phyloP scores from a whole-genome alignment of 805 yeast genomes.

The Pichia thaimueangensis region DNA sequence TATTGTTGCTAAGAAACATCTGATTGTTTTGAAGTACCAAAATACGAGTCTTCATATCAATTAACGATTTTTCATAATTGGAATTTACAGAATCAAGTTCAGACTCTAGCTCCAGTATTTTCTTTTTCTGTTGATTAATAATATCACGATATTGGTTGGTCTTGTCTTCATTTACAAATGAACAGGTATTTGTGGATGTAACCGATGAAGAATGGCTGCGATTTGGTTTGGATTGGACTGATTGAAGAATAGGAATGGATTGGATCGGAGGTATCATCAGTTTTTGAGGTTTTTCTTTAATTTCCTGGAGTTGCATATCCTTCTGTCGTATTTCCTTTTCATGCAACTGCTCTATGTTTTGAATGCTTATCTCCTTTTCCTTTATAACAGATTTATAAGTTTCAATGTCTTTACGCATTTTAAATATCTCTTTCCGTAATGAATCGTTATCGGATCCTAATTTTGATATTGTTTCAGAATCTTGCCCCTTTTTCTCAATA shows the following conservation, averaged over 20 bases:
- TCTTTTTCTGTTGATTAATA: slow-evolving; percentile 4
- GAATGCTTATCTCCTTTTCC: not conserved
- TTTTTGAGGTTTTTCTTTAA: not conserved
- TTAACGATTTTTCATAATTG: slow-evolving; percentile 16
- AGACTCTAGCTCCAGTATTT: slow-evolving; percentile 16
- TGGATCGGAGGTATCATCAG: not conserved
- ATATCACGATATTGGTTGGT: slow-evolving; percentile 2
- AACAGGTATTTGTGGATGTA: too few species aligned
- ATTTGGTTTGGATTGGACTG: too few species aligned
- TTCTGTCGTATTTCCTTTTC: not conserved
- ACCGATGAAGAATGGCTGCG: too few species aligned
- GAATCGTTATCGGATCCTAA: slow-evolving; percentile 6
- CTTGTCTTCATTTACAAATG: not conserved
- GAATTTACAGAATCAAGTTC: slow-evolving; percentile 12
- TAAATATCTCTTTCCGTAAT: slow-evolving; percentile 3
- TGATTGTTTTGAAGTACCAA: slow-evolving; percentile 17
- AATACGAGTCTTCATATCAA: slow-evolving; percentile 18
- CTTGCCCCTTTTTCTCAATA: not conserved
- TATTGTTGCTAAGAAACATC: slow-evolving; percentile 13
- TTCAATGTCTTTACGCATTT: slow-evolving; percentile 5
- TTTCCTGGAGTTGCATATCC: not conserved
- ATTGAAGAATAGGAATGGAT: too few species aligned
- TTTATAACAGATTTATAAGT: slow-evolving; percentile 5
- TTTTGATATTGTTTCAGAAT: not conserved
- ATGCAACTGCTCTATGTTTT: not conserved